A percentile compares a stretch with the other conserved stretches of the same genome.
These are phyloP conservation scores for Nidula niveotomentosa DNA, from an alignment of 1,284 basidiomycete species.

Conservation along the genomic window DNA sequence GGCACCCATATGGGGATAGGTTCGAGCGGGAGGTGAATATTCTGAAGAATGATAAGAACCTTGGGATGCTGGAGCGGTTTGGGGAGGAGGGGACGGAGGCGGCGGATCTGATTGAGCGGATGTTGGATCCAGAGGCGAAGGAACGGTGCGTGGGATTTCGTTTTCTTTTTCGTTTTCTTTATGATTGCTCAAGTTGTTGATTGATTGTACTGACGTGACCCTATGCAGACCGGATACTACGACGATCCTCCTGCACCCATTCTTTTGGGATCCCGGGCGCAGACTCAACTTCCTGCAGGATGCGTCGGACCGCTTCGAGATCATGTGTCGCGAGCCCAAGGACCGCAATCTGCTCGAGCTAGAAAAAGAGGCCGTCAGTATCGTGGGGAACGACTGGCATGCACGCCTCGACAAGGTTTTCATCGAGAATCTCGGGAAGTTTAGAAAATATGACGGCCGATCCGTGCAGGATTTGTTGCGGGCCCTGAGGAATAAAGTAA, in stretches of 20 bases:
- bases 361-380: conserved; percentile 65
- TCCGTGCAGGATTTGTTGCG: conserved; percentile 92
- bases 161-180: conserved; percentile 30
- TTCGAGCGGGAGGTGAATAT: conserved; percentile 94
- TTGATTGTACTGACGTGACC: not conserved
- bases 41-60: conserved; percentile 71
- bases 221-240: conserved; percentile 79
- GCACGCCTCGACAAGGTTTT: conserved; percentile 85
- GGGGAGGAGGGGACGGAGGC: conserved; percentile 93
- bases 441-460: conserved; percentile 91
- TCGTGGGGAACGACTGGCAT: conserved; percentile 91
- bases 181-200: not conserved
- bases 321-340: conserved; percentile 91
- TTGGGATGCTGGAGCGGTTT: conserved; percentile 73
- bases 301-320: conserved; percentile 96
- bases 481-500: conserved; percentile 92
- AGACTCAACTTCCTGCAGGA: conserved; percentile 94
- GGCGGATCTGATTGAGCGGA: conserved; percentile 70
- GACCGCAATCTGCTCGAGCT: conserved; percentile 77
- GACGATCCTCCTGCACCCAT: conserved; percentile 88
- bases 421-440: conserved; percentile 94
- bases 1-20: conserved; percentile 89
- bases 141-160: conserved; percentile 40
- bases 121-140: conserved; percentile 77
- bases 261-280: conserved; percentile 92